Evolutionary conservation across 2,329 filamentous ascomycete genomes (phyloP).

Genomic region (Xylaria sp.): DNA sequence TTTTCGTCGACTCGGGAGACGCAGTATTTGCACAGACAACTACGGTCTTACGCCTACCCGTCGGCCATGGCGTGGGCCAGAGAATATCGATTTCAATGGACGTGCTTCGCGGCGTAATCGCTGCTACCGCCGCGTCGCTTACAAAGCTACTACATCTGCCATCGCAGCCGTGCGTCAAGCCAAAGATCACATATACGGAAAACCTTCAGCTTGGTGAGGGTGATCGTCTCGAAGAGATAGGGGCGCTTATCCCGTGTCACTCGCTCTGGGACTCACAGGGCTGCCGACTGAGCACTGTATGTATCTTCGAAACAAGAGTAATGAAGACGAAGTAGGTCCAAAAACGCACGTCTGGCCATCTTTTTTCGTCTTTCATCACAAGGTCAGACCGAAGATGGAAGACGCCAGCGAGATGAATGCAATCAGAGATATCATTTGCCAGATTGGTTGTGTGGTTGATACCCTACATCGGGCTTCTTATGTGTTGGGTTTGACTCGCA

Average conservation of each 20-base stretch:
- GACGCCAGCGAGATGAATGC: not conserved
- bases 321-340: conserved; percentile 12
- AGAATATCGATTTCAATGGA: conserved; percentile 6
- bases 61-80: conserved; percentile 5
- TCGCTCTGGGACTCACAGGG: conserved; percentile 57
- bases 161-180: conserved; percentile 12
- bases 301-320: conserved; percentile 46
- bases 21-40: conserved; percentile 45
- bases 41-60: conserved; percentile 21
- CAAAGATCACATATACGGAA: conserved; percentile 48
- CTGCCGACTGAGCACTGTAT: conserved; percentile 51
- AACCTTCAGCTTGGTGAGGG: conserved; percentile 34
- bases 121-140: conserved; percentile 32
- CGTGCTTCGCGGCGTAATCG: conserved; percentile 23
- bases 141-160: conserved; percentile 16
- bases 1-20: conserved; percentile 40
- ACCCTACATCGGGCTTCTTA: too few species aligned
- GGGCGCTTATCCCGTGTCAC: conserved; percentile 54
- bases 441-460: not conserved
- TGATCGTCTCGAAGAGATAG: conserved; percentile 36
- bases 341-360: not conserved
- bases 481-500: not conserved
- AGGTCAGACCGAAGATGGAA: not conserved
- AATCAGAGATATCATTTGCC: not conserved
- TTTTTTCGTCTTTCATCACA: not conserved